phyloP scores from a whole-genome alignment of 257 asterid species.

The Solanum sejunctum region DNA sequence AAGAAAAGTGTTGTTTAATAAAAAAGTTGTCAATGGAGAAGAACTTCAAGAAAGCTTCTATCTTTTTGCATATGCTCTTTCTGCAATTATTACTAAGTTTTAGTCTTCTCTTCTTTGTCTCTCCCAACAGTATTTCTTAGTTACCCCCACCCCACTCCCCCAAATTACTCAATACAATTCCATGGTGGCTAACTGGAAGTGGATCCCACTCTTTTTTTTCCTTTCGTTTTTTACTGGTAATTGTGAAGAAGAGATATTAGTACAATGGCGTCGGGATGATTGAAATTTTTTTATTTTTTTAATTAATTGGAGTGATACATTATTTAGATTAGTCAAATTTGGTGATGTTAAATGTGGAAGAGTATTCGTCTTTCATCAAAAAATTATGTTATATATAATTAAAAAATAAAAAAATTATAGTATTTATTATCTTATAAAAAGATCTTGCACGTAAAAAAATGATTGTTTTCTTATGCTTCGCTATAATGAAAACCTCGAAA shows the following conservation, averaged over 20 bases:
- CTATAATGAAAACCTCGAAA: too few species aligned
- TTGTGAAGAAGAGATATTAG: neutral
- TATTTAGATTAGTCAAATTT: too few species aligned
- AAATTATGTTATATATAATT: too few species aligned
- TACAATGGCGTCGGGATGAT: too few species aligned
- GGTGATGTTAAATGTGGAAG: too few species aligned
- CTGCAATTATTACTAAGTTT: neutral
- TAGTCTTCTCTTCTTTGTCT: neutral
- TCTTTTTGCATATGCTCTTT: neutral
- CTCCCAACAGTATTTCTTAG: neutral
- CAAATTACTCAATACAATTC: neutral
- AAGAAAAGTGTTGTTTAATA: neutral
- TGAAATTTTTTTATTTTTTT: neutral
- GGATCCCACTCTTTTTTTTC: neutral
- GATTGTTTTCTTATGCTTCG: accelerated
- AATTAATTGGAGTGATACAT: too few species aligned
- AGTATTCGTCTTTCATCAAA: too few species aligned
- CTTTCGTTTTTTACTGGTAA: neutral
- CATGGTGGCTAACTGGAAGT: neutral
- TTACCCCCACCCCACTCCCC: neutral
- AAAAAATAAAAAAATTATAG: too few species aligned
- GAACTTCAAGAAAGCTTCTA: neutral
- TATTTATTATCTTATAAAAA: too few species aligned
- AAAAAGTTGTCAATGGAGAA: neutral
- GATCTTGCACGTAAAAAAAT: too few species aligned